Conservation (phyloP, 2,329 filamentous ascomycete genomes). For the Teratosphaeria pseudoeucalypti region DNA sequence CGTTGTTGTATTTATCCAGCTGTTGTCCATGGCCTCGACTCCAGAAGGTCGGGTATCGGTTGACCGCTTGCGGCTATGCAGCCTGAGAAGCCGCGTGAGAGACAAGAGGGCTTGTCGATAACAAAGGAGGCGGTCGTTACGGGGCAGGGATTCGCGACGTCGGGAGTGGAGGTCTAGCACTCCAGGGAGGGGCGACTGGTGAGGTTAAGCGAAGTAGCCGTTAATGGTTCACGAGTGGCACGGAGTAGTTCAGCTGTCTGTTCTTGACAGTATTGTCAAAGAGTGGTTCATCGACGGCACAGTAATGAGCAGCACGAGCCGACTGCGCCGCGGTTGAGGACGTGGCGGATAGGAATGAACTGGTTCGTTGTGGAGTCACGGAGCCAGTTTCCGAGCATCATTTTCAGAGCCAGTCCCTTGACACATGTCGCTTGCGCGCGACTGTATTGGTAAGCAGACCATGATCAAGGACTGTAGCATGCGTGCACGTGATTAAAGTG, state of each 20-base stretch:
- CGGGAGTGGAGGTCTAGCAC: not conserved
- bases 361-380: not conserved
- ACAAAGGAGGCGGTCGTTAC: not conserved
- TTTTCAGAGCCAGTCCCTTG: not conserved
- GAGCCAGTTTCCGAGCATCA: not conserved
- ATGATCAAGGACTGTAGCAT: not conserved
- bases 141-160: not conserved
- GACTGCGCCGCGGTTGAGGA: not conserved
- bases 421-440: not conserved
- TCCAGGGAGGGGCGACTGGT: not conserved
- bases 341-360: not conserved
- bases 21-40: not conserved
- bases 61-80: conserved; percentile 1
- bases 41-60: not conserved
- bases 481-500: not conserved
- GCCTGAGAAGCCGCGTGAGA: not conserved
- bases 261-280: not conserved
- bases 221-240: not conserved
- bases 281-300: not conserved
- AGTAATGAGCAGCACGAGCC: not conserved
- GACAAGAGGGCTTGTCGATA: not conserved
- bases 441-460: not conserved
- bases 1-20: conserved; percentile 1
- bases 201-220: not conserved
- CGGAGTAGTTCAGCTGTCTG: not conserved